Percentiles rank a stretch among this genome's conserved stretches.
These are phyloP conservation scores for Coix lacrymajobi DNA, from an alignment of 176 grass and related monocot genomes.

Conservation along the genomic window DNA sequence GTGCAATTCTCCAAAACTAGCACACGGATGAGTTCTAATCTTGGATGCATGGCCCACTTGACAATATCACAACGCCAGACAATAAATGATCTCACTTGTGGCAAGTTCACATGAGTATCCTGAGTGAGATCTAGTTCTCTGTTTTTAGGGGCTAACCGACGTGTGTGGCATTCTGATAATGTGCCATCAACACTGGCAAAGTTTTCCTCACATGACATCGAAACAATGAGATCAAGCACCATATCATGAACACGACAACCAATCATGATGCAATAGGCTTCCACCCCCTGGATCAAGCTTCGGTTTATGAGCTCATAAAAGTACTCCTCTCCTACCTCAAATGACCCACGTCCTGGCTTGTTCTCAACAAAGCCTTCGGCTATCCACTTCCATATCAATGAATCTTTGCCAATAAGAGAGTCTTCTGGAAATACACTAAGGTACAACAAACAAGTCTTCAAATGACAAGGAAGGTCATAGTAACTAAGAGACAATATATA, in stretches of 20 bases:
- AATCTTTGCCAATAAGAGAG: background rate
- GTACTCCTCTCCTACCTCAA: too few species aligned
- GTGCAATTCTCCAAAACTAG: background rate
- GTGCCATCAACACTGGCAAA: background rate
- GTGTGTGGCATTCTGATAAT: background rate
- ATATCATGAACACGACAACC: conserved; percentile 2
- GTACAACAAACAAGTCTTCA: too few species aligned
- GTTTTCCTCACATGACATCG: background rate
- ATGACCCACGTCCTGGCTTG: too few species aligned
- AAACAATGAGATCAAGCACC: background rate
- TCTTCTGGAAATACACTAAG: too few species aligned
- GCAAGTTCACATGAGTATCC: background rate
- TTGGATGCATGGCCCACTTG: background rate
- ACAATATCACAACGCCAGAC: background rate
- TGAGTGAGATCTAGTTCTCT: background rate
- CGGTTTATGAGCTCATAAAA: background rate
- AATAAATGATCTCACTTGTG: background rate
- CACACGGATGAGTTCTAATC: background rate
- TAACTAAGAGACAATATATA: conserved; percentile 2
- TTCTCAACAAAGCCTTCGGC: background rate
- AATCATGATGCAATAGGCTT: background rate
- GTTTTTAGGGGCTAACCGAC: background rate
- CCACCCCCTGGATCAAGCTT: background rate
- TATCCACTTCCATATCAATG: background rate
- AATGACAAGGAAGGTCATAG: too few species aligned